phyloP scores from a whole-genome alignment of 768 basidiomycete genomes.

The Agaricus subrufescens region DNA sequence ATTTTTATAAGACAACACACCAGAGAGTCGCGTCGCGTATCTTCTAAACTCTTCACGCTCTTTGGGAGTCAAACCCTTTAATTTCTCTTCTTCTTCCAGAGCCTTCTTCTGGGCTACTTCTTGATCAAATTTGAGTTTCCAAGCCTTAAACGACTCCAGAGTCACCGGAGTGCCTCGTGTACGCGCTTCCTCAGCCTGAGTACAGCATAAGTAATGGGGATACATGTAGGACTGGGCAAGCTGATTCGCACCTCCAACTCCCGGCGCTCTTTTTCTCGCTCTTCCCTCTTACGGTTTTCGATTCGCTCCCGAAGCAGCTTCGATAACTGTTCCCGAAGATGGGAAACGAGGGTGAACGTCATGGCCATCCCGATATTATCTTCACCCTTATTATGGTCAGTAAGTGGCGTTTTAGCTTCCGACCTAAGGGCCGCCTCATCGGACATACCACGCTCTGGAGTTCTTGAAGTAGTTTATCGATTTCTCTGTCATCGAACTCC shows the following conservation, averaged over 20 bases:
- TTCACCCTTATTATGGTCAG: constrained; percentile 49
- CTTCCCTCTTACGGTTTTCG: constrained; percentile 53
- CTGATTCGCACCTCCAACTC: constrained; percentile 60
- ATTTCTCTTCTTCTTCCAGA: constrained; percentile 69
- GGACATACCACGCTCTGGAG: constrained; percentile 52
- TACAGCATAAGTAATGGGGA: constrained; percentile 1
- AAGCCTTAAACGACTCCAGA: constrained; percentile 67
- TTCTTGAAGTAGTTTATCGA: constrained; percentile 48
- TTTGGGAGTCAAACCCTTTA: constrained; percentile 67
- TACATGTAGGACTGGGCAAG: constrained; percentile 7
- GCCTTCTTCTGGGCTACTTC: constrained; percentile 55
- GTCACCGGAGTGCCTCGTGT: constrained; percentile 94
- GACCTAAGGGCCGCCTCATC: background rate
- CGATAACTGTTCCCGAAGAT: constrained; percentile 75
- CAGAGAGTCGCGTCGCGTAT: constrained; percentile 55
- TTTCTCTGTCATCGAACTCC: constrained; percentile 52
- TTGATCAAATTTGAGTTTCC: constrained; percentile 79
- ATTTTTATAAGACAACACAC: constrained; percentile 34
- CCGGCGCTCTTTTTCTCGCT: constrained; percentile 66
- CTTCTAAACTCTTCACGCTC: constrained; percentile 84
- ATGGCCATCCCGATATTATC: constrained; percentile 95
- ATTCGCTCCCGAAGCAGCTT: constrained; percentile 55
- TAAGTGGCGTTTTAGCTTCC: constrained; percentile 4
- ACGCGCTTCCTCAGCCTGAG: constrained; percentile 82
- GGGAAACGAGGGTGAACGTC: constrained; percentile 91